Conservation (phyloP, 2,329 filamentous ascomycete species). For the Aspergillus novoparasiticus region DNA sequence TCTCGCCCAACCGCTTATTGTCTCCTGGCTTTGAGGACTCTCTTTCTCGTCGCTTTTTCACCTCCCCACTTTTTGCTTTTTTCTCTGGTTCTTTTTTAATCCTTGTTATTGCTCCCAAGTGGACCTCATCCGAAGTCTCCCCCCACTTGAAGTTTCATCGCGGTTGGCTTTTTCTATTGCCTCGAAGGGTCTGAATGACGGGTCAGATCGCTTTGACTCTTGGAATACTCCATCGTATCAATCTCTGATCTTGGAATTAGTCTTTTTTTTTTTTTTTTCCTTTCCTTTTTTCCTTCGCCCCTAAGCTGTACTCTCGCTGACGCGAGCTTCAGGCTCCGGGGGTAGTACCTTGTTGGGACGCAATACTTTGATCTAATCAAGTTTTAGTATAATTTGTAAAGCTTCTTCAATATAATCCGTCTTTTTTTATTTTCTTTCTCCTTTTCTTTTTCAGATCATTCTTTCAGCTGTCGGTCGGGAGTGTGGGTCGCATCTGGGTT, state of each 20-base stretch:
- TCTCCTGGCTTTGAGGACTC: neutral
- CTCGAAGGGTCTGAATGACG: slow-evolving; percentile 19
- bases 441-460: neutral
- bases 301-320: slow-evolving; percentile 5
- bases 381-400: neutral
- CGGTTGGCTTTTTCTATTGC: slow-evolving; percentile 10
- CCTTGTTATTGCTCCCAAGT: slow-evolving; percentile 11
- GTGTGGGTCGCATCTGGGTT: neutral
- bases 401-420: neutral
- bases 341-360: slow-evolving; percentile 2
- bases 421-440: neutral
- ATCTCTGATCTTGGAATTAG: neutral
- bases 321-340: neutral
- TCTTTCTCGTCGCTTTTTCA: neutral
- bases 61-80: neutral
- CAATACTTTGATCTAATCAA: neutral
- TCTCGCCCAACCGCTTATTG: neutral
- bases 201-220: slow-evolving; percentile 16
- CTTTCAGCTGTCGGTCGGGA: neutral
- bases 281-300: slow-evolving; percentile 1
- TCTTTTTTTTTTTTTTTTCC: slow-evolving; percentile 5
- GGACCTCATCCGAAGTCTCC: slow-evolving; percentile 11
- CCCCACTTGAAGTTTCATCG: slow-evolving; percentile 15
- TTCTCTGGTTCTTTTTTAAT: slow-evolving; percentile 3
- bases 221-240: slow-evolving; percentile 4